Percentiles rank a stretch among this genome's conserved stretches.
These are phyloP conservation scores for Saitoella complicata DNA, from an alignment of 805 yeast species.

Conservation along the genomic window DNA sequence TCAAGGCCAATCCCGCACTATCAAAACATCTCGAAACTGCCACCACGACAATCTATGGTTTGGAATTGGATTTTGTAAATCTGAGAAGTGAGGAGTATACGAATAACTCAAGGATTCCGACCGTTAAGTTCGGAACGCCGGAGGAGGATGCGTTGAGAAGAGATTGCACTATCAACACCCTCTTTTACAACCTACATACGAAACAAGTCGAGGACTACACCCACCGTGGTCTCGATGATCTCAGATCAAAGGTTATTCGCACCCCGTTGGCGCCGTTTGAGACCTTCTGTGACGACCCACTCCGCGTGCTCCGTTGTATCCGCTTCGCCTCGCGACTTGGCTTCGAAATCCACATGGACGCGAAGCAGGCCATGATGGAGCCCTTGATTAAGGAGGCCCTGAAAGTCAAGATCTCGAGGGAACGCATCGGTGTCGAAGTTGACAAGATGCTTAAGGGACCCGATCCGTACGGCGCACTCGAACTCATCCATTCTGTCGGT, in stretches of 20 bases:
- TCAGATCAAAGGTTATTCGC: slow-evolving; percentile 51
- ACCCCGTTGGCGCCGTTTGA: slow-evolving; percentile 77
- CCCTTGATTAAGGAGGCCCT: slow-evolving; percentile 42
- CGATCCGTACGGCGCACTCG: slow-evolving; percentile 11
- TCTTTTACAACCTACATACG: slow-evolving; percentile 67
- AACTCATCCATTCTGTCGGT: slow-evolving; percentile 8
- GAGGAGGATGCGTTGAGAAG: slow-evolving; percentile 80
- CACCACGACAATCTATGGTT: slow-evolving; percentile 65
- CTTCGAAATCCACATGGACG: slow-evolving; percentile 44
- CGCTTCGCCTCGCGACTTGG: slow-evolving; percentile 72
- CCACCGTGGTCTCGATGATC: slow-evolving; percentile 53
- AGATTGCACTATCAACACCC: slow-evolving; percentile 88
- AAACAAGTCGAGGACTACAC: slow-evolving; percentile 74
- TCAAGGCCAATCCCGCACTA: slow-evolving; percentile 71
- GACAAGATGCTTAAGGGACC: slow-evolving; percentile 50
- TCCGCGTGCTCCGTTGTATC: slow-evolving; percentile 69
- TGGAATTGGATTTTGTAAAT: slow-evolving; percentile 90
- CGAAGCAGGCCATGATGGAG: slow-evolving; percentile 47
- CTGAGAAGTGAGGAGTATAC: slow-evolving; percentile 77
- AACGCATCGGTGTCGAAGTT: slow-evolving; percentile 75
- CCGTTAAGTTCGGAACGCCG: slow-evolving; percentile 71
- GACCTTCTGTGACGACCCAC: slow-evolving; percentile 88
- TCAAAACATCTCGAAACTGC: slow-evolving; percentile 95
- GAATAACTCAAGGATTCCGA: slow-evolving; percentile 72
- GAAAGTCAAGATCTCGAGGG: slow-evolving; percentile 64